Evolutionary conservation across 805 yeast genomes (phyloP).

Genomic region (Kodamaea kaohsiungensis): DNA sequence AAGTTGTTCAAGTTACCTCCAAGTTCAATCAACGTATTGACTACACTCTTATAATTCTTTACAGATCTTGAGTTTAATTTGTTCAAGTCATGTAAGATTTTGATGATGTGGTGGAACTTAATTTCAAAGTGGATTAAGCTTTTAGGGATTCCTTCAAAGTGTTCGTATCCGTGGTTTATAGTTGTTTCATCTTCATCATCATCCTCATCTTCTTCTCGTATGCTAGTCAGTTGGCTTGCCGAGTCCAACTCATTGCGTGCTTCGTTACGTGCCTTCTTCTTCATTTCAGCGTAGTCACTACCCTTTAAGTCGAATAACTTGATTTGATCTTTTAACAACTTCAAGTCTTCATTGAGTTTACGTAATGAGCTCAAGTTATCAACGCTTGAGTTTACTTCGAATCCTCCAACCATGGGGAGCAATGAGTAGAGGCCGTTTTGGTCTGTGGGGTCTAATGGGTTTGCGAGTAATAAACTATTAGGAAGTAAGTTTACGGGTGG

Average conservation of each 20-base stretch:
- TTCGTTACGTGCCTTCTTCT: slow-evolving; percentile 2
- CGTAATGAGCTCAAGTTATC: slow-evolving; percentile 34
- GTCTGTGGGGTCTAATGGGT: slow-evolving; percentile 51
- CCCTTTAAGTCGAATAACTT: slow-evolving; percentile 29
- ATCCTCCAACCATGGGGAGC: slow-evolving; percentile 45
- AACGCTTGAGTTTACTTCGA: slow-evolving; percentile 30
- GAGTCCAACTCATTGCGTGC: background rate
- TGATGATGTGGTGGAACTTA: slow-evolving; percentile 34
- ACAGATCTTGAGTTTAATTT: slow-evolving; percentile 36
- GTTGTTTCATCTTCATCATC: slow-evolving; percentile 3
- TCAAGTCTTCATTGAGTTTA: slow-evolving; percentile 37
- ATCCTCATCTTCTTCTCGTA: slow-evolving; percentile 8
- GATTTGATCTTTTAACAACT: slow-evolving; percentile 34
- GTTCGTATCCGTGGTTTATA: slow-evolving; percentile 9
- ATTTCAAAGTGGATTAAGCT: slow-evolving; percentile 34
- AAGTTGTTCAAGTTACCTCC: slow-evolving; percentile 61
- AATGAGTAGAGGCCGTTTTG: slow-evolving; percentile 55
- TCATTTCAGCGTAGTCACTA: slow-evolving; percentile 12
- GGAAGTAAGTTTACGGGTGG: slow-evolving; percentile 49
- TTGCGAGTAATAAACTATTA: slow-evolving; percentile 47
- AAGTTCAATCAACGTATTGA: slow-evolving; percentile 46
- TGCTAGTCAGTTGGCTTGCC: slow-evolving; percentile 4
- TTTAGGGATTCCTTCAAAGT: slow-evolving; percentile 31
- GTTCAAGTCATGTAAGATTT: slow-evolving; percentile 37
- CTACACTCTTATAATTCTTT: slow-evolving; percentile 40